phyloP scores from a whole-genome alignment of 2,329 filamentous ascomycete genomes.

The Fusarium sp. region DNA sequence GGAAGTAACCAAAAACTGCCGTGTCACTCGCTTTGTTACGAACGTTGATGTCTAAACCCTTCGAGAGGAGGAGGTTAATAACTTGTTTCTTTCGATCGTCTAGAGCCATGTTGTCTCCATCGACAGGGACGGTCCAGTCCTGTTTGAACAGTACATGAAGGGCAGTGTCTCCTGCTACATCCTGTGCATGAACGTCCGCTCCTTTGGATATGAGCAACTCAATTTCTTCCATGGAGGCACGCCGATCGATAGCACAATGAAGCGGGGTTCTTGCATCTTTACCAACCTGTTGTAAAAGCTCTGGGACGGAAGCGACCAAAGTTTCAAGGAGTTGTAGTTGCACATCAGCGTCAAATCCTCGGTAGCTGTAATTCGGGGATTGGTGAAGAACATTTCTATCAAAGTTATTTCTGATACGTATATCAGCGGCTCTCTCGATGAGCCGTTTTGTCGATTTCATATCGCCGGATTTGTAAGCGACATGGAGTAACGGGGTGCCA shows the following conservation, averaged over 20 bases:
- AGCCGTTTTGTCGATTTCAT: neutral
- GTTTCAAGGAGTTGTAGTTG: neutral
- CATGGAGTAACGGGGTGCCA: neutral
- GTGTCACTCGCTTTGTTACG: neutral
- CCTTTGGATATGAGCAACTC: neutral
- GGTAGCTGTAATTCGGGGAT: neutral
- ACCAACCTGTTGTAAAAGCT: neutral
- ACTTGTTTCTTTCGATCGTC: too few species aligned
- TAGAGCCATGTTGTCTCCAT: too few species aligned
- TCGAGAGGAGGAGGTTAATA: neutral
- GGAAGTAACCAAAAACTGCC: neutral
- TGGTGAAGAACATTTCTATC: neutral
- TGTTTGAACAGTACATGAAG: neutral
- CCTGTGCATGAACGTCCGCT: neutral
- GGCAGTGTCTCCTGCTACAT: neutral
- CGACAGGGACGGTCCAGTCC: neutral
- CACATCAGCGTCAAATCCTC: too few species aligned
- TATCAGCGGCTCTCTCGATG: neutral
- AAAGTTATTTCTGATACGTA: neutral
- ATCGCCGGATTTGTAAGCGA: neutral
- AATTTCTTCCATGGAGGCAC: neutral
- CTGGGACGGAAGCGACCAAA: fast-evolving
- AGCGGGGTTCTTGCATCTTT: neutral
- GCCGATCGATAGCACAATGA: neutral
- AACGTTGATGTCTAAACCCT: neutral